Conservation (phyloP, 768 basidiomycete genomes). For the Lepiota venenata region DNA sequence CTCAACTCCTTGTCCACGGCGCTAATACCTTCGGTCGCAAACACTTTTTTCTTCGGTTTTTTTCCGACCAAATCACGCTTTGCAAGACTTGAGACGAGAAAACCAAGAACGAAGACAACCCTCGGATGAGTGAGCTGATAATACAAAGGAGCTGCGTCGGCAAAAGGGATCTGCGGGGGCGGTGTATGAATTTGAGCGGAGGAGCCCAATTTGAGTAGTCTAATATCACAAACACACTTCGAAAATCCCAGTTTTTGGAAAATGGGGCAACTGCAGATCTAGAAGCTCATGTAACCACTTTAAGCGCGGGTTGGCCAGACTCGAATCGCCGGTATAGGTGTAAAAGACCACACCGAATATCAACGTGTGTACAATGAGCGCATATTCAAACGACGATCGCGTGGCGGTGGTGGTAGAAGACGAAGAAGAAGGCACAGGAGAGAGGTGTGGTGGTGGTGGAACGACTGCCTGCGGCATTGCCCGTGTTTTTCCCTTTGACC, state of each 20-base stretch:
- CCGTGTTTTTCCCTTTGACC: neutral
- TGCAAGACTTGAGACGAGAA: conserved; percentile 60
- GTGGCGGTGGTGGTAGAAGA: too few species aligned
- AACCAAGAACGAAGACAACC: conserved; percentile 58
- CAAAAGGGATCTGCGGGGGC: conserved; percentile 33
- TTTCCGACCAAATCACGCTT: conserved; percentile 75
- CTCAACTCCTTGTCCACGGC: conserved; percentile 44
- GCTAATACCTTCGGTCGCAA: conserved; percentile 59
- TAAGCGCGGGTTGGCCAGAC: conserved; percentile 47
- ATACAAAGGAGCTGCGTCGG: conserved; percentile 33
- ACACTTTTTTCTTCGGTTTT: conserved; percentile 69
- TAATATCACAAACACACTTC: conserved; percentile 18
- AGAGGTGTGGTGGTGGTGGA: too few species aligned
- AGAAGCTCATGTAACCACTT: conserved; percentile 62
- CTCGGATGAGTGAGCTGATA: conserved; percentile 69
- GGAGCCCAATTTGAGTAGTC: conserved; percentile 23
- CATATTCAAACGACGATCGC: conserved; percentile 21
- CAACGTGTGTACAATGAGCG: conserved; percentile 52
- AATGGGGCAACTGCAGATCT: conserved; percentile 38
- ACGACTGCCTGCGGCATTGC: conserved; percentile 16
- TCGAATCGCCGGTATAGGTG: conserved; percentile 53
- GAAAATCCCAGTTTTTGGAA: conserved; percentile 28
- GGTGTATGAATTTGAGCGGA: too few species aligned
- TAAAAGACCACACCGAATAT: conserved; percentile 59
- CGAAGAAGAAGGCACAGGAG: too few species aligned